phyloP scores from a whole-genome alignment of 305 asterid species.

The Coffea humblotiana region DNA sequence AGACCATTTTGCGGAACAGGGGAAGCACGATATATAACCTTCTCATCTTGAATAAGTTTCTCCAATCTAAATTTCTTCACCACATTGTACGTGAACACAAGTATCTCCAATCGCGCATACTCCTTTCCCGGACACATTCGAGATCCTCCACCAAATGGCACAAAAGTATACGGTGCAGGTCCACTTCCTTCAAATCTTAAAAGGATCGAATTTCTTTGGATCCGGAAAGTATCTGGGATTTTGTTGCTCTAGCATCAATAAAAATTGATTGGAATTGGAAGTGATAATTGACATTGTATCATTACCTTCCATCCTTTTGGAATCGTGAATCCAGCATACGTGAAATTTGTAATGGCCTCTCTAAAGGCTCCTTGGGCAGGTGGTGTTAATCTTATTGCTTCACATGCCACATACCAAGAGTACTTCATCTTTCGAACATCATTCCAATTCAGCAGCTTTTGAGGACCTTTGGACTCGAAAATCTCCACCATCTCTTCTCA shows the following conservation, averaged over 20 bases:
- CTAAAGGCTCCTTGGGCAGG: not conserved
- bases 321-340: not conserved
- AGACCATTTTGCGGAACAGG: conserved; percentile 4
- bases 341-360: not conserved
- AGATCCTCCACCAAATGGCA: conserved; percentile 11
- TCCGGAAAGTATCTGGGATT: not conserved
- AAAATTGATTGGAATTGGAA: not conserved
- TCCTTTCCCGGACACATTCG: conserved; percentile 15
- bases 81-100: not conserved
- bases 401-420: not conserved
- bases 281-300: too few relatives aligned
- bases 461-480: not conserved
- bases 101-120: not conserved
- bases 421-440: conserved; percentile 12
- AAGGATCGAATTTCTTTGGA: conserved; percentile 2
- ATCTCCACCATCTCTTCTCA: not conserved
- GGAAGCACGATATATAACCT: not conserved
- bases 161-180: not conserved
- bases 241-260: too few relatives aligned
- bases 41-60: conserved; percentile 3
- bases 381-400: not conserved
- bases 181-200: conserved; percentile 7
- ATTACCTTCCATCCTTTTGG: conserved; percentile 2
- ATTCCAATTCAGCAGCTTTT: not conserved
- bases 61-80: not conserved